Percentiles rank a stretch among this genome's conserved stretches.
Evolutionary conservation across 257 asterid genomes (phyloP).

Genomic region (Rhazya stricta): DNA sequence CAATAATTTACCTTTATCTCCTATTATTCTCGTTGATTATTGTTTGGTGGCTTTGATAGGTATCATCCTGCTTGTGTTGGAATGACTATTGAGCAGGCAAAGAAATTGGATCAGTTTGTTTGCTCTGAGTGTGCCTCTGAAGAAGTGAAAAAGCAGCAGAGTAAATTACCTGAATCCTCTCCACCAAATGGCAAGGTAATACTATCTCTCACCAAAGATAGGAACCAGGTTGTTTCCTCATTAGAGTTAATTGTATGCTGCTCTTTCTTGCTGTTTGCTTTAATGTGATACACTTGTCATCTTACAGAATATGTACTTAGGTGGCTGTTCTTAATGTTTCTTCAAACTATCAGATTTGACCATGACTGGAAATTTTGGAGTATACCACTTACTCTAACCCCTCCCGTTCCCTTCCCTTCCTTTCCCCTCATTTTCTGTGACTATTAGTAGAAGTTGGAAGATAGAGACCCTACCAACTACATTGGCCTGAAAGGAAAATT

Average conservation of each 20-base stretch:
- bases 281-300: neutral
- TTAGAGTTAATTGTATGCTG: neutral
- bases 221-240: neutral
- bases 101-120: slow-evolving; percentile 36
- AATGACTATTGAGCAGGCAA: slow-evolving; percentile 47
- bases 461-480: too few relatives aligned
- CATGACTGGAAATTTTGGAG: too few relatives aligned
- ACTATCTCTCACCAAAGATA: neutral
- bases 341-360: too few relatives aligned
- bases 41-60: slow-evolving; percentile 34
- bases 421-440: too few relatives aligned
- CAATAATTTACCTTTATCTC: neutral
- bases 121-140: slow-evolving; percentile 49
- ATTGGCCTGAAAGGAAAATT: neutral
- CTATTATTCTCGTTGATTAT: neutral
- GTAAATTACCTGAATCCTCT: slow-evolving; percentile 12
- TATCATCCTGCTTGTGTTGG: slow-evolving; percentile 69
- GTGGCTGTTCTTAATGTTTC: neutral
- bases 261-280: neutral
- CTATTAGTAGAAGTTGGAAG: too few relatives aligned
- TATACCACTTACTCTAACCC: too few relatives aligned
- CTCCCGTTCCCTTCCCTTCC: too few relatives aligned
- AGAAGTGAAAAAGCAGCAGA: slow-evolving; percentile 31
- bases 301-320: neutral
- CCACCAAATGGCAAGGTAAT: slow-evolving; percentile 35